phyloP scores from a whole-genome alignment of 208 protist genomes.

The Leishmania amazonensis region DNA sequence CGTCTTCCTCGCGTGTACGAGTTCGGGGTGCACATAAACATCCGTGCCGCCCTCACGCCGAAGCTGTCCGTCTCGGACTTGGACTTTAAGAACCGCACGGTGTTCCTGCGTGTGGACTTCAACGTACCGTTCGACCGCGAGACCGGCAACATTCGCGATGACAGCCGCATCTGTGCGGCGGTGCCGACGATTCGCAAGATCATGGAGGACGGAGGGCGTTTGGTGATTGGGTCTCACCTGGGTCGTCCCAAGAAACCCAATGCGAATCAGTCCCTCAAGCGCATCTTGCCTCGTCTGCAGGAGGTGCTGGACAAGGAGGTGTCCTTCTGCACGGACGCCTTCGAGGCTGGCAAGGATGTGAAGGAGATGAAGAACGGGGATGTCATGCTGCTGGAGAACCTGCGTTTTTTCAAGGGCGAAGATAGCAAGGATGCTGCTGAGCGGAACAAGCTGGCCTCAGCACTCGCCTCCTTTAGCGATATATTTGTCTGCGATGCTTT shows the following conservation, averaged over 20 bases:
- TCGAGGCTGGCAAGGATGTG: slow-evolving; percentile 56
- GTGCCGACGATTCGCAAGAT: slow-evolving; percentile 97
- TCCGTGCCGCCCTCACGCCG: slow-evolving; percentile 78
- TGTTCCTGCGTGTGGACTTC: slow-evolving; percentile 98
- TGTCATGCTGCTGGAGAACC: slow-evolving; percentile 99
- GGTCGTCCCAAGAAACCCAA: slow-evolving; percentile 98
- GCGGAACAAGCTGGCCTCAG: slow-evolving; percentile 77
- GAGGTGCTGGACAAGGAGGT: slow-evolving; percentile 86
- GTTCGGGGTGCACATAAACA: slow-evolving; percentile 90
- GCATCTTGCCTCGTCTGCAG: slow-evolving; percentile 90
- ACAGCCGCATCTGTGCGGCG: slow-evolving; percentile 95
- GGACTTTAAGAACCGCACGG: slow-evolving; percentile 90
- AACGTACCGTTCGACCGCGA: slow-evolving; percentile 97
- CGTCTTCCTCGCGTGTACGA: slow-evolving; percentile 80
- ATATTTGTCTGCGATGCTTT: slow-evolving; percentile 99
- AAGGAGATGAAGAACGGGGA: slow-evolving; percentile 84
- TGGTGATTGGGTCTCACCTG: slow-evolving; percentile 97
- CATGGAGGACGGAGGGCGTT: slow-evolving; percentile 85
- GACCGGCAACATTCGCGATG: slow-evolving; percentile 95
- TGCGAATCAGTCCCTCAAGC: slow-evolving; percentile 90
- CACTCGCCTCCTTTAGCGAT: slow-evolving; percentile 95
- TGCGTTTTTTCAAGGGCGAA: slow-evolving; percentile 99
- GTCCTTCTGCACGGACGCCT: slow-evolving; percentile 57
- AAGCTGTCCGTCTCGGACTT: slow-evolving; percentile 91
- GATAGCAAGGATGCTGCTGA: slow-evolving; percentile 90